A percentile compares a stretch with the other conserved stretches of the same genome.
Evolutionary conservation across 306 rosid genomes (phyloP).

Genomic region (Quercus rubra): DNA sequence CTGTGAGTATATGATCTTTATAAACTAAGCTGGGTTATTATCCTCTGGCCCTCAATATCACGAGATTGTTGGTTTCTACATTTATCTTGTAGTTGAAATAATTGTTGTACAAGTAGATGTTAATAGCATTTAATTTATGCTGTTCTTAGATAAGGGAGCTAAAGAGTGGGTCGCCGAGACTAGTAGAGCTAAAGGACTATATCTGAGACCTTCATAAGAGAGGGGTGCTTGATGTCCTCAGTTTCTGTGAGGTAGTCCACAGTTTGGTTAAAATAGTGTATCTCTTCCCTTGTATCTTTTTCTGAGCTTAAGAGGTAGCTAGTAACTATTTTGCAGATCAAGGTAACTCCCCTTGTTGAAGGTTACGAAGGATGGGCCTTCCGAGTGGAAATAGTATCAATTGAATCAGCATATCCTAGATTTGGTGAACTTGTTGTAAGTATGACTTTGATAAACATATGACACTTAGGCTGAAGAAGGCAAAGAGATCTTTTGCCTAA

Average conservation of each 20-base stretch:
- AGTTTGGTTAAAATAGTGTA: neutral
- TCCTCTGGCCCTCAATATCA: neutral
- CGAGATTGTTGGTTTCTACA: constrained; percentile 3
- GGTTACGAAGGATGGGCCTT: constrained; percentile 99
- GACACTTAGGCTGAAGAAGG: constrained; percentile 6
- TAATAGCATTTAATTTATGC: constrained; percentile 17
- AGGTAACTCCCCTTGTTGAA: constrained; percentile 96
- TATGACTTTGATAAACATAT: constrained; percentile 25
- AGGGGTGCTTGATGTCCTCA: constrained; percentile 76
- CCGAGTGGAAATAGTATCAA: constrained; percentile 88
- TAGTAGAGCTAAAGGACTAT: constrained; percentile 82
- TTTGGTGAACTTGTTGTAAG: constrained; percentile 96
- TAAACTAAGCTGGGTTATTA: neutral
- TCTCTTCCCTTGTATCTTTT: constrained; percentile 8
- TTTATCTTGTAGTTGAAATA: constrained; percentile 10
- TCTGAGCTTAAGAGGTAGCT: constrained; percentile 31
- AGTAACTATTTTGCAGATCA: constrained; percentile 61
- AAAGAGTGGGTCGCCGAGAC: constrained; percentile 82
- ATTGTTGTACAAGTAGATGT: constrained; percentile 6
- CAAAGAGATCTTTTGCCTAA: neutral
- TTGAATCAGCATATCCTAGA: constrained; percentile 98
- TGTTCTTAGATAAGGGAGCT: constrained; percentile 84
- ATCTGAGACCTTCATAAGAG: constrained; percentile 81
- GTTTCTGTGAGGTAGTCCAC: constrained; percentile 87
- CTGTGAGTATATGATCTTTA: constrained; percentile 53